Percentiles rank a stretch among this genome's conserved stretches.
These are phyloP conservation scores for Dictyostelium firmibasis DNA, from an alignment of 78 protist genomes.

Conservation along the genomic window DNA sequence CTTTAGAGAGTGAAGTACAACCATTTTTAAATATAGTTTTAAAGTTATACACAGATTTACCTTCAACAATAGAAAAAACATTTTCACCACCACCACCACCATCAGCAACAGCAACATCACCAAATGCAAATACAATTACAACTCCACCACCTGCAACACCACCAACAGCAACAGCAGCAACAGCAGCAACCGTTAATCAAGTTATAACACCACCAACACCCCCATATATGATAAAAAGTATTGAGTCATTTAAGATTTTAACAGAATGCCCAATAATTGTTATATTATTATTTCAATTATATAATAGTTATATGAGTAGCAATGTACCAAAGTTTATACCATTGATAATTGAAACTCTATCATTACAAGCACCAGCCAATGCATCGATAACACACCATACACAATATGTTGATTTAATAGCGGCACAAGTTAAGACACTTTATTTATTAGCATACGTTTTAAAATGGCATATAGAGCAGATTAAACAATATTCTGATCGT, in stretches of 20 bases:
- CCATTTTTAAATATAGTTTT: conserved; percentile 87
- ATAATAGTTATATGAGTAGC: conserved; percentile 44
- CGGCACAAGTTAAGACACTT: conserved; percentile 94
- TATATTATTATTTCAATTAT: conserved; percentile 93
- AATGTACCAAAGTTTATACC: conserved; percentile 85
- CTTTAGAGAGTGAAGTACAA: conserved; percentile 82
- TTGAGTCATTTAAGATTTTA: conserved; percentile 87
- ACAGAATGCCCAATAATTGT: conserved; percentile 96
- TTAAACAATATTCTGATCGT: conserved; percentile 72
- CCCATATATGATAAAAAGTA: conserved; percentile 24
- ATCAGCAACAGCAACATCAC: background rate
- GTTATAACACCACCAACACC: background rate
- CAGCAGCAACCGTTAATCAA: background rate
- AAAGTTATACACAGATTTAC: conserved; percentile 79
- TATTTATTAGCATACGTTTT: conserved; percentile 94
- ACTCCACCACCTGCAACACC: background rate
- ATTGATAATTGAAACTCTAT: conserved; percentile 81
- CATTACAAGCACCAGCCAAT: conserved; percentile 46
- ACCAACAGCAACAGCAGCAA: background rate
- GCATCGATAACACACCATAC: background rate
- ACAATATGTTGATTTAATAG: conserved; percentile 88
- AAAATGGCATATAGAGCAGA: conserved; percentile 61
- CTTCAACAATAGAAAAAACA: conserved; percentile 20
- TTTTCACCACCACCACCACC: background rate
- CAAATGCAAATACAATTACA: background rate